Base-by-base conservation (phyloP, 345 rosid species). In the Murraya paniculata region DNA sequence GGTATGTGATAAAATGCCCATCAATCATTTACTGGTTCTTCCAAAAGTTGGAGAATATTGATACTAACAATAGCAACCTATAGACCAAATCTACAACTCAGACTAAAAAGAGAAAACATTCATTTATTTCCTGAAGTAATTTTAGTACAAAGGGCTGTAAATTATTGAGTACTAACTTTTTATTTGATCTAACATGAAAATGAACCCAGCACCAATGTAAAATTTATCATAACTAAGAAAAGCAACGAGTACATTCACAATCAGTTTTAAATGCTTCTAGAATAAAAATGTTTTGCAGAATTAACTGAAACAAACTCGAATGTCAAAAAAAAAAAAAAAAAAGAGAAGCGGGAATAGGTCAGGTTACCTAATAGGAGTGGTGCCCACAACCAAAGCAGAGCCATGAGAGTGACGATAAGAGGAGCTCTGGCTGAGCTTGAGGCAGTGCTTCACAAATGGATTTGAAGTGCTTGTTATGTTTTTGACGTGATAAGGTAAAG, bases 401-500 rank as follows among this genome's bases (percentile, higher is more conserved):
- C 84, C 83, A 84, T 93, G 94, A 50, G 89, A 78, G 84, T 91
- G 94, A 68, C 99, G 97, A 72, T 95, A 93, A 78, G 95, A 87
- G 50, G 99, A 87, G 89, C 86, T 90, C 56, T 83, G 91, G 9
- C 88, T 88, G 62, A 95, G 98, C 90, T 91, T 95, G 60, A 91
- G 85, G 78, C 99, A 95, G 87, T 93, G 98, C 82, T 91, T 93
- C 39, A 95, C 90, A 77, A 92, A 92, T 38, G 98, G 90, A 85
- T 95, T 95, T 53, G 97, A 81, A 24, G 95, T 83, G 84, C 98
- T 92, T 4, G 90, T 77, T 62, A 95, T 88, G 72, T 82, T 83
- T 10, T 88, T 81, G 27, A 90, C 84, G 78, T 87, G 88, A 39
- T 85, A 83, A 21, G 90, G 93, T 30, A 89, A 77, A 4, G 80